Base-by-base conservation (phyloP, 2,329 filamentous ascomycete species). In the Zalaria sp. region DNA sequence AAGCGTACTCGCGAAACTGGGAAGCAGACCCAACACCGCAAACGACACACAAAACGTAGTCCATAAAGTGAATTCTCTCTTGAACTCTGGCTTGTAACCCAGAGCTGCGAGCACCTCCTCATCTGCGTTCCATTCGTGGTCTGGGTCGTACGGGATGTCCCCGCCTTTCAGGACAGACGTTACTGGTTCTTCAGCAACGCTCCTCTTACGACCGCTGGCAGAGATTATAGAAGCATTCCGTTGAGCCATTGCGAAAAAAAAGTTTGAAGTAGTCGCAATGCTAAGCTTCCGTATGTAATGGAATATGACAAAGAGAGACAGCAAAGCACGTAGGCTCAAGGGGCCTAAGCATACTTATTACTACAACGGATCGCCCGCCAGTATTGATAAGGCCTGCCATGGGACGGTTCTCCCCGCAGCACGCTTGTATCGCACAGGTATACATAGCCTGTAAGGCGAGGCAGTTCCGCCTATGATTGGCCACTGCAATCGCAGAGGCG, bases 21-120 rank as follows among this genome's bases (percentile, higher is more conserved):
- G 81, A 39, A 85, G 59, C 37, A 85, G 57, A 1, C 81, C 81
- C 42, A 85, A 63, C 7, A 85, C 79, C 5, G 81, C 79, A 56
- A 85, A 85, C 42, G 73, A 79, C 34, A 85, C 79, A 49, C 78
- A 82, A 55, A 85, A 85, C 0, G 79, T 81, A 4, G 80, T 82
- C 72, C 79, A 85, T 9, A 83, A 63, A 2, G 72, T 79, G 56
- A 86, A 84, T 52, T 85, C 80, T 53, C 81, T 69, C 61, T 77
- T 77, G 62, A 77, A 77, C 52, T 77, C 73, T 40, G 73, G 69
- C 55, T 74, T 77, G 57, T 74, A 76, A 32, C 77, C 77, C 25
- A 81, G 63, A 1, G 76, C 71, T 2, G 73, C 74, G 4, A 81
- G 64, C 1, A 71, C 70, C 42, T 77, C 74, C 49, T 80, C 76